Base-by-base conservation (phyloP, 495 filamentous ascomycete genomes). In the Penicillium atrosanguineum region DNA sequence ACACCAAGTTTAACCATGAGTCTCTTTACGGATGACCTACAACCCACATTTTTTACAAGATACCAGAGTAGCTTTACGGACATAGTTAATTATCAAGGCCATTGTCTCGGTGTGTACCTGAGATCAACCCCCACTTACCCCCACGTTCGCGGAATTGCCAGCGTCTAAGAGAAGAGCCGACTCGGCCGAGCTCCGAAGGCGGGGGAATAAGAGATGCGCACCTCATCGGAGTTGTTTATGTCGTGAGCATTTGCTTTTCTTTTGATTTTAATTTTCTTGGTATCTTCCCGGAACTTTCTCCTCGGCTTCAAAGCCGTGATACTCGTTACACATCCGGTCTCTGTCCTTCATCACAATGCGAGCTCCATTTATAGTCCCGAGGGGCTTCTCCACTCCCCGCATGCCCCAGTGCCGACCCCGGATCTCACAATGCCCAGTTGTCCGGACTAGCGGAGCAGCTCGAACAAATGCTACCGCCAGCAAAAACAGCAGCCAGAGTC, bases 111-210 rank as follows among this genome's bases (percentile, higher is more conserved):
- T 34, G 31, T 34, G 31, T 34, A 34, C 8, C 42, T 21, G 28
- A 47, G 26, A 36, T 47, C 4, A 36, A 19, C 38, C 38, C 38
- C 44, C 44, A 21, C 44, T 12, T 21, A 29, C 44, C 44, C 44
- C 44, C 44, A 46, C 23, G 25, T 19, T 11, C 23, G 44, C 44
- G 44, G 44, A 46, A 34, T 46, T 7, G 7, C 3, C 8, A 6
- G 15, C 52, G 53, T 41, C 7, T 4, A 25, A 38, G 40, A 42
- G 31, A 44, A 12, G 25, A 31, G 37, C 12, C 37, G 9, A 57
- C 54, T 73, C 70, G 67, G 69, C 61, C 57, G 60, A 73, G 57
- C 46, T 70, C 14, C 69, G 65, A 62, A 62, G 20, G 43, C 46
- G 46, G 53, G 53, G 57, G 46, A 19, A 41, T 23, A 34, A 14